These are phyloP conservation scores for Wickerhamomyces sp. DNA, from an alignment of 1,139 yeast species.

Conservation along the genomic window DNA sequence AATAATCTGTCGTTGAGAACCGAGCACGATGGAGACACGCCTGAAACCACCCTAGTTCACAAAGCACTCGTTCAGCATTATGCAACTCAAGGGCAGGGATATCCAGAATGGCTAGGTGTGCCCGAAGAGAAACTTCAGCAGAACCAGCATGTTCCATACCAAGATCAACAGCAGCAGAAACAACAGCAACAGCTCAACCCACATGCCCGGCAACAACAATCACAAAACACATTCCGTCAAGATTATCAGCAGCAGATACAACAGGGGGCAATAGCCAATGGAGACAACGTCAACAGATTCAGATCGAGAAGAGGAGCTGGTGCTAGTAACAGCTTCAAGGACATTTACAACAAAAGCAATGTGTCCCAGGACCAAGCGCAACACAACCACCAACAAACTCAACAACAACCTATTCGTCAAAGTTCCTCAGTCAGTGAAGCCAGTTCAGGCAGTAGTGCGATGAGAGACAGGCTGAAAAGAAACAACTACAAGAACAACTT, in stretches of 20 bases:
- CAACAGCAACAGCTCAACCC: conserved; percentile 2
- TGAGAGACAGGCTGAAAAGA: conserved; percentile 21
- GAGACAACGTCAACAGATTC: conserved; percentile 1
- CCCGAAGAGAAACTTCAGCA: conserved; percentile 21
- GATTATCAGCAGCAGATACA: conserved; percentile 6
- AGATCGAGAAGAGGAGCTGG: conserved; percentile 3
- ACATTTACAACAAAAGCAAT: conserved; percentile 10
- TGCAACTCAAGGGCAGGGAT: conserved; percentile 27
- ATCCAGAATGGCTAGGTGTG: conserved; percentile 37
- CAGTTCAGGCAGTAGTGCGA: conserved; percentile 3
- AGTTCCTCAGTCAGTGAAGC: background rate
- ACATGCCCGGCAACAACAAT: conserved; percentile 6
- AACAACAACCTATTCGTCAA: background rate
- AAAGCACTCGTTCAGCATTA: conserved; percentile 32
- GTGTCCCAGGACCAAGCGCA: too few relatives aligned
- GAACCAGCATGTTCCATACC: background rate
- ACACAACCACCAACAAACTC: conserved; percentile 1
- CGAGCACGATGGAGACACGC: conserved; percentile 34
- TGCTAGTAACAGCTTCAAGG: conserved; percentile 14
- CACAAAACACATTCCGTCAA: conserved; percentile 1
- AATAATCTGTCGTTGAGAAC: conserved; percentile 24
- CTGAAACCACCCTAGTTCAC: conserved; percentile 31
- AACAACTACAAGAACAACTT: conserved; percentile 20
- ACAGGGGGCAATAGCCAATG: conserved; percentile 3
- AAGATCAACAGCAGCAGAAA: background rate